phyloP scores from a whole-genome alignment of 495 filamentous ascomycete species.

The Aspergillus mulundensis region DNA sequence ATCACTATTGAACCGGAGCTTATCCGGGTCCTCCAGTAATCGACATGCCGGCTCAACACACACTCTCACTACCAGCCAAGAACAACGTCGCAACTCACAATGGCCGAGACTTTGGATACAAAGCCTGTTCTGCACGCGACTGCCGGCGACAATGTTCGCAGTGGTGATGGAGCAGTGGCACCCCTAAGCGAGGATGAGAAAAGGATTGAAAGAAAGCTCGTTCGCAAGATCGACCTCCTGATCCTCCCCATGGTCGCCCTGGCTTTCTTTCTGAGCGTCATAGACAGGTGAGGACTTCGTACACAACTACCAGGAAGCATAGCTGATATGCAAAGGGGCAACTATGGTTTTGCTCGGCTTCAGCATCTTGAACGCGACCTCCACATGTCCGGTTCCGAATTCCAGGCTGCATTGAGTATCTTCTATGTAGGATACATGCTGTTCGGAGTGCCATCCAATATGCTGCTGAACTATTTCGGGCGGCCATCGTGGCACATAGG shows the following conservation, averaged over 20 bases:
- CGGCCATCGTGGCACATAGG: constrained; percentile 31
- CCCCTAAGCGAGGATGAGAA: constrained; percentile 8
- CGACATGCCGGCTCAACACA: too few relatives aligned
- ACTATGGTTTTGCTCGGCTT: constrained; percentile 42
- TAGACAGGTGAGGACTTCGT: constrained; percentile 30
- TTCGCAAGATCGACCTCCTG: constrained; percentile 37
- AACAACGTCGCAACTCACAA: not conserved
- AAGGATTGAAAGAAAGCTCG: constrained; percentile 35
- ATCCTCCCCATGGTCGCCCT: constrained; percentile 43
- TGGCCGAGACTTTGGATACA: not conserved
- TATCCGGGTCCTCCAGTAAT: too few relatives aligned
- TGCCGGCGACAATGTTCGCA: not conserved
- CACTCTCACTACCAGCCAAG: not conserved
- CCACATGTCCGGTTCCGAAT: constrained; percentile 30
- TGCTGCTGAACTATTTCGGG: constrained; percentile 43
- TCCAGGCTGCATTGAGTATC: constrained; percentile 33
- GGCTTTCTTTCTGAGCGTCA: constrained; percentile 43
- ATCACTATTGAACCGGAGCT: too few relatives aligned
- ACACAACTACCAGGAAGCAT: too few relatives aligned
- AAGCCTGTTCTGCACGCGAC: not conserved
- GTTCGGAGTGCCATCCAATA: constrained; percentile 42
- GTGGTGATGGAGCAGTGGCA: not conserved
- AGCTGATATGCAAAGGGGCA: constrained; percentile 25
- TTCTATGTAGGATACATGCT: constrained; percentile 43
- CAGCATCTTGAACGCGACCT: constrained; percentile 39